Evolutionary conservation across 1,284 basidiomycete genomes (phyloP).

Genomic region (Thelephora terrestris): DNA sequence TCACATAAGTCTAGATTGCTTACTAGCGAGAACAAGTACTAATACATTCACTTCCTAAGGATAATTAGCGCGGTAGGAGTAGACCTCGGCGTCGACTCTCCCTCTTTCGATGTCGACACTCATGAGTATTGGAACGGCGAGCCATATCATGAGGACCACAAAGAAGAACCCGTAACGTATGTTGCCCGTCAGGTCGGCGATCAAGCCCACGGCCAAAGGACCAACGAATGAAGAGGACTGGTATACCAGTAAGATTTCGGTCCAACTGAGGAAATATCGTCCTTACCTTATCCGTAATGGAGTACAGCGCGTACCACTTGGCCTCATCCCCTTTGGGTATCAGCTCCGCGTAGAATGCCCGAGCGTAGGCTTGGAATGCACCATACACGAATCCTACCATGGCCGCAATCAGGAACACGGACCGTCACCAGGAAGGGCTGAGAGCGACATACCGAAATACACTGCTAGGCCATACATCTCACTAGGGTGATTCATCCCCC

Average conservation of each 20-base stretch:
- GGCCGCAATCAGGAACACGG: not conserved
- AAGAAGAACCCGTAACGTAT: constrained; percentile 88
- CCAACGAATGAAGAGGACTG: constrained; percentile 86
- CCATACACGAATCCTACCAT: constrained; percentile 56
- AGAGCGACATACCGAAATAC: constrained; percentile 53
- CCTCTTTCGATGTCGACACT: constrained; percentile 64
- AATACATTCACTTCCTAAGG: not conserved
- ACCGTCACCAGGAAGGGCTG: constrained; percentile 6
- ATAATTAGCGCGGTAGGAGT: constrained; percentile 20
- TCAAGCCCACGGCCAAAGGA: constrained; percentile 75
- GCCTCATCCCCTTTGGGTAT: constrained; percentile 74
- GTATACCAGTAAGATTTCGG: constrained; percentile 1
- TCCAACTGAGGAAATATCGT: not conserved
- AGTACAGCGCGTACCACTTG: constrained; percentile 71
- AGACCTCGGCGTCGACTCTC: constrained; percentile 51
- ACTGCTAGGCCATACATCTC: constrained; percentile 82
- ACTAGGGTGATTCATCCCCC: constrained; percentile 64
- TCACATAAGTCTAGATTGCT: too few species aligned
- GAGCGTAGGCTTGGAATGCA: constrained; percentile 72
- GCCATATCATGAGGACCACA: constrained; percentile 69
- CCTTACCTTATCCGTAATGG: constrained; percentile 77
- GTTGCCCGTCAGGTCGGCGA: constrained; percentile 80
- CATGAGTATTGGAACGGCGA: constrained; percentile 67
- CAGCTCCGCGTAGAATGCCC: constrained; percentile 71
- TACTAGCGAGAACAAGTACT: too few species aligned